Conservation (phyloP, 768 basidiomycete genomes). For the Stropharia rugosoannulata region DNA sequence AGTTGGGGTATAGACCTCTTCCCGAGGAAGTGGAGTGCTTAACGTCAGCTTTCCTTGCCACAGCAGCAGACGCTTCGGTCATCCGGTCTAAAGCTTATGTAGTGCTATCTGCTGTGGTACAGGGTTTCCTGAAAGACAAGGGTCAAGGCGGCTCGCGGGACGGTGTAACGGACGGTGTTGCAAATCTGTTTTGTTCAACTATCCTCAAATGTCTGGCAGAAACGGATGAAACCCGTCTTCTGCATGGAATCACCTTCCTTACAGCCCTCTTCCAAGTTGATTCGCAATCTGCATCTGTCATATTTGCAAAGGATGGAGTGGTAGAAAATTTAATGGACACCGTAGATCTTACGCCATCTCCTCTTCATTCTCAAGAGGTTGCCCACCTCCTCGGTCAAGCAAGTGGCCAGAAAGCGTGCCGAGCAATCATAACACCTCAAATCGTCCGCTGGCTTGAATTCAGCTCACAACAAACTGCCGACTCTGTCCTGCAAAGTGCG, state of each 20-base stretch:
- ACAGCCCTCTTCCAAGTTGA: conserved; percentile 87
- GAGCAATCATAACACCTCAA: conserved; percentile 57
- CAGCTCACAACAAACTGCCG: conserved; percentile 46
- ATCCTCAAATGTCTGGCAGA: conserved; percentile 53
- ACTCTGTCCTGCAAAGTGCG: conserved; percentile 51
- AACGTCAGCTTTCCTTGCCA: conserved; percentile 50
- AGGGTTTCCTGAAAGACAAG: conserved; percentile 45
- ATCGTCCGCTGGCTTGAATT: conserved; percentile 66
- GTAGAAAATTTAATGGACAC: conserved; percentile 66
- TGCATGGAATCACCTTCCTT: conserved; percentile 64
- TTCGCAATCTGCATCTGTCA: conserved; percentile 57
- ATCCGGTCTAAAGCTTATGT: conserved; percentile 71
- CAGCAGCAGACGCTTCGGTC: conserved; percentile 30
- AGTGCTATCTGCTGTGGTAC: conserved; percentile 66
- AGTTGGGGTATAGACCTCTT: conserved; percentile 34
- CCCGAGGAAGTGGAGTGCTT: conserved; percentile 58
- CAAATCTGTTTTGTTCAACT: conserved; percentile 47
- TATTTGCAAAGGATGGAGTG: conserved; percentile 65
- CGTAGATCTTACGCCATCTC: conserved; percentile 59
- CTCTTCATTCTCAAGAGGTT: conserved; percentile 53
- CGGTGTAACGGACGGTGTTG: conserved; percentile 48
- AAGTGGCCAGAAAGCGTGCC: conserved; percentile 70
- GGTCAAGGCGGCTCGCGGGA: conserved; percentile 39
- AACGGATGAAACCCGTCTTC: conserved; percentile 49
- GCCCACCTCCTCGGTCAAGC: conserved; percentile 79